Percentiles rank a stretch among this genome's conserved stretches.
These are phyloP conservation scores for Leucosporidium scottii DNA, from an alignment of 768 basidiomycete genomes.

Conservation along the genomic window DNA sequence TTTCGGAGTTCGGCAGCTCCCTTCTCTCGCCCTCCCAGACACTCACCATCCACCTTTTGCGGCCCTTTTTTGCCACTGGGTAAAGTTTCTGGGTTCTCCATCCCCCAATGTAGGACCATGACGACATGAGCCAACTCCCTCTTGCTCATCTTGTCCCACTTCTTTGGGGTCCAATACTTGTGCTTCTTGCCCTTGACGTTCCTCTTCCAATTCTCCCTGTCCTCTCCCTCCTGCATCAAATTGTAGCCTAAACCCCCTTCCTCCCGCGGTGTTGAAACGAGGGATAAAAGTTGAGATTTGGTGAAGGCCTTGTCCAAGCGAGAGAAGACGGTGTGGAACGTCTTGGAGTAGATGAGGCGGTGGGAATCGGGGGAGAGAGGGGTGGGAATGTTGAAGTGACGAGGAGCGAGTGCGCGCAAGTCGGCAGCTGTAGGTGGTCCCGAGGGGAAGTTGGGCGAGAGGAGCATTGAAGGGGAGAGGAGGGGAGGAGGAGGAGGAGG, in stretches of 20 bases:
- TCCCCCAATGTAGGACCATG: constrained; percentile 15
- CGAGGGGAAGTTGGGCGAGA: neutral
- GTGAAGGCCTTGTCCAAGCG: constrained; percentile 13
- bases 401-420: constrained; percentile 6
- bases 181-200: constrained; percentile 1
- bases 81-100: constrained; percentile 18
- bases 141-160: constrained; percentile 24
- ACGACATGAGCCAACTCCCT: constrained; percentile 16
- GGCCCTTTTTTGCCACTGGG: neutral
- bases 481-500: no score
- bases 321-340: neutral
- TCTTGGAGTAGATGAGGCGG: constrained; percentile 14
- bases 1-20: neutral
- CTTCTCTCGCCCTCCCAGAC: neutral
- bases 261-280: neutral
- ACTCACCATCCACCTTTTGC: constrained; percentile 5
- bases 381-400: constrained; percentile 9
- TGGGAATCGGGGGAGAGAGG: constrained; percentile 7
- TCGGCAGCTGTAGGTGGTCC: constrained; percentile 9
- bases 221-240: neutral
- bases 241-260: constrained; percentile 4
- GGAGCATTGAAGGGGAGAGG: neutral
- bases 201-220: neutral
- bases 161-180: constrained; percentile 18
- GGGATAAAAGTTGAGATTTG: constrained; percentile 13